Conservation (phyloP, 140 eudicot genomes). For the Erigeron philadelphicus region DNA sequence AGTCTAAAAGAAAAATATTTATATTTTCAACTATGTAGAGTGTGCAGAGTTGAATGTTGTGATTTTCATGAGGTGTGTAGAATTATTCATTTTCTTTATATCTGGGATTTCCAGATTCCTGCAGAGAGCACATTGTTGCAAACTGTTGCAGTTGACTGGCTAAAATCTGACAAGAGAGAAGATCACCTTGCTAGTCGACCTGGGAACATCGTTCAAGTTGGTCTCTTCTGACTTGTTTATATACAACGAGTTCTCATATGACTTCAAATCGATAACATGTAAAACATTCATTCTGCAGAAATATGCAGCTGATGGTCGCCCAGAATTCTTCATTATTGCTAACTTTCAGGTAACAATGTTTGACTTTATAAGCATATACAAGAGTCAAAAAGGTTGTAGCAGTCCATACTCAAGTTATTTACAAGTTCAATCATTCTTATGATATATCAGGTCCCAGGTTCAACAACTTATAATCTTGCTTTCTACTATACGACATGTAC, state of each 20-base stretch:
- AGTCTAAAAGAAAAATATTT: too few relatives aligned
- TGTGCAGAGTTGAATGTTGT: neutral
- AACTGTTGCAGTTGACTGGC: conserved; percentile 68
- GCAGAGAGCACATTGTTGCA: conserved; percentile 51
- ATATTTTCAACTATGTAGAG: too few relatives aligned
- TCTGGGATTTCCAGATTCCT: conserved; percentile 34
- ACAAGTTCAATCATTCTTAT: neutral
- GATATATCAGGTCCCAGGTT: conserved; percentile 53
- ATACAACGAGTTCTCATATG: neutral
- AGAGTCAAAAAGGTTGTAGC: neutral
- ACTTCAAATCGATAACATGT: conserved; percentile 11
- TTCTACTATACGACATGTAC: conserved; percentile 40
- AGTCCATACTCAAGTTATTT: conserved; percentile 6
- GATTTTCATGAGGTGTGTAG: neutral
- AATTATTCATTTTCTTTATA: neutral
- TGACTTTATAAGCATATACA: neutral
- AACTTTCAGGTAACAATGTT: conserved; percentile 53
- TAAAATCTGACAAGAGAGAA: conserved; percentile 66
- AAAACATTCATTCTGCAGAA: conserved; percentile 35
- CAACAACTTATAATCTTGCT: conserved; percentile 50
- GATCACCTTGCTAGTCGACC: conserved; percentile 62
- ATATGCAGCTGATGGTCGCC: conserved; percentile 59
- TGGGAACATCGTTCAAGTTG: conserved; percentile 75
- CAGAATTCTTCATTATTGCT: conserved; percentile 57
- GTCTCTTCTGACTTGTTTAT: neutral